Base-by-base conservation (phyloP, 345 rosid genomes). In the Populus deltoides region DNA sequence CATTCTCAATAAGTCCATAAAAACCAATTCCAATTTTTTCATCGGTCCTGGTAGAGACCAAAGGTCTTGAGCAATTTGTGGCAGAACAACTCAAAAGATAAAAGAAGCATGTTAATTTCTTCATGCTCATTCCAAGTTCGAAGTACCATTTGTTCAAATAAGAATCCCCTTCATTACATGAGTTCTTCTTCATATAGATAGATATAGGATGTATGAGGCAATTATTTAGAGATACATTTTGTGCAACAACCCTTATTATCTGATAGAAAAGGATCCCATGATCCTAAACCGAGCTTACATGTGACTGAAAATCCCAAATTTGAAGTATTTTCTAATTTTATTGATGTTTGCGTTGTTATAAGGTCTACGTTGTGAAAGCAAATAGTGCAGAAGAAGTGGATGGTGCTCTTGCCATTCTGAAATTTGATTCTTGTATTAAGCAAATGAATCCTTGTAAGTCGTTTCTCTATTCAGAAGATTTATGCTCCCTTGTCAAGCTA, bases 301-400 rank as follows among this genome's bases (percentile, higher is more conserved):
- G 45, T 41, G 45, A 41, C 10, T 12, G 45, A 11, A 41, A 41
- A 41, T 10, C 13, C 45, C 45, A 41, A 41, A 41, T 41, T 41
- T 41, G 5, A 8, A n/a, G 11, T 15, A 39, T 41, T 41, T 9
- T 41, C 45, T 41, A 41, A 41, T 41, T 41, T 41, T 41, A 2
- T 41, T 41, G 45, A 41, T 38, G 16, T 10, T 63, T 43, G n/a
- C 27, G 4, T 67, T 24, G 57, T 74, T 31, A 24, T 35, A 35
- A 88, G 91, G 88, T 86, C 18, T 85, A 85, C 71, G 82, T 83
- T 61, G 79, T 83, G 59, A 83, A 82, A 79, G 73, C 27, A 49
- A 43, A 45, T 51, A 74, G 81, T 80, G 78, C 82, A 36, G 83
- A 88, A 17, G 87, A 88, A 73, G 74, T 77, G 13, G 77, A 79